phyloP scores from a whole-genome alignment of 2,329 filamentous ascomycete genomes.

The Monascus ruber region DNA sequence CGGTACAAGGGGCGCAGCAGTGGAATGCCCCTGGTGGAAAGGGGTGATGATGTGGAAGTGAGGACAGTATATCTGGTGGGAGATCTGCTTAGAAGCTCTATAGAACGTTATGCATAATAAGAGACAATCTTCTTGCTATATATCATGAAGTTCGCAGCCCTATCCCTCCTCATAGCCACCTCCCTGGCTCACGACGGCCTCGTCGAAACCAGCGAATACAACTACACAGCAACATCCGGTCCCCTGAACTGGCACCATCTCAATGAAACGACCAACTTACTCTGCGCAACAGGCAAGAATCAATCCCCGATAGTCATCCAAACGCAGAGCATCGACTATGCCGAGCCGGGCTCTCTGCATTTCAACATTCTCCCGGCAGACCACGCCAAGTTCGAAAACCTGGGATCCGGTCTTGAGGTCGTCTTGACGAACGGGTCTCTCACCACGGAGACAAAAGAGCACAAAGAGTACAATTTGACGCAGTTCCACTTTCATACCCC shows the following conservation, averaged over 20 bases:
- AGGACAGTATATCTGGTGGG: no score
- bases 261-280: constrained; percentile 29
- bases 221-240: constrained; percentile 22
- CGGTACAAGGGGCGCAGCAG: no score
- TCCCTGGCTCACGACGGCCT: background rate
- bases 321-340: constrained; percentile 8
- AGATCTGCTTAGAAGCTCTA: no score
- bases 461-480: constrained; percentile 32
- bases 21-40: no score
- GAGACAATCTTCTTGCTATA: no score
- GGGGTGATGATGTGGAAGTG: no score
- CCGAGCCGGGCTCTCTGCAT: constrained; percentile 7
- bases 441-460: constrained; percentile 15
- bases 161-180: no score
- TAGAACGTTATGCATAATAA: no score
- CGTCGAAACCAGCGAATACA: background rate
- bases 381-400: constrained; percentile 32
- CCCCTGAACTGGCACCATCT: constrained; percentile 45
- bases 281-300: constrained; percentile 37
- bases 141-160: no score
- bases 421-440: constrained; percentile 42
- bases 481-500: constrained; percentile 54
- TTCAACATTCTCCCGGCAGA: constrained; percentile 12
- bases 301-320: constrained; percentile 49
- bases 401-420: constrained; percentile 38